Evolutionary conservation across 495 filamentous ascomycete species (phyloP), one percentile per base, ranked within the genome.

Genomic region (Darksidea phi): DNA sequence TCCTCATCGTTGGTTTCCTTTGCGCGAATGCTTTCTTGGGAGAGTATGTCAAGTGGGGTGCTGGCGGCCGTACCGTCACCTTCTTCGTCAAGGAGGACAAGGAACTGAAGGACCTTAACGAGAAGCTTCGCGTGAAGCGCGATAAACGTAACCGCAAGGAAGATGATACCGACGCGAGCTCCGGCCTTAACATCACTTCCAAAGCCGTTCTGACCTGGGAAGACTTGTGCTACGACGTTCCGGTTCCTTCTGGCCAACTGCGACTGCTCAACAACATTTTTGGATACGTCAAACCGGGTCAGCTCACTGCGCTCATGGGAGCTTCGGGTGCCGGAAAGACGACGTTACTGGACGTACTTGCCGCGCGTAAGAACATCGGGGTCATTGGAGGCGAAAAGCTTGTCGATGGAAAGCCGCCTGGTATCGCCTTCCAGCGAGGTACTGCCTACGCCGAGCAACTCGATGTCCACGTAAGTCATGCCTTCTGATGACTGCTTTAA

Each of bases 321-420:
- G 87, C 86, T 11, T 90, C 86, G 1, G 90, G 90, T n/a, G 90
- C 90, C 12, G 90, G 90, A 6, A 95, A 95, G 69, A 95, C 90
- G 0, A 94, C 90, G 0, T 72, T 94, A 2, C 71, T 95, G 23
- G 89, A 95, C 70, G 88, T 91, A 0, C 73, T 95, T 6, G 90
- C 90, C 0, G 75, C 81, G 2, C 76, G 90, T 21, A 91, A 90
- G 73, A 90, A 85, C 62, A 87, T 91, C 56, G 90, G 90, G 47
- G 86, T 90, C 0, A 86, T 93, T 25, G 71, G 70, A 6, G 90
- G 90, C 23, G 84, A 90, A 54, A 84, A 90, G 32, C 67, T 91
- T 0, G 85, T 95, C 5, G 88, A 94, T 68, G 89, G 88, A 13
- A 73, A 74, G 36, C 75, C 80, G 15, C 87, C 84, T 0, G 82